A percentile compares a stretch with the other conserved stretches of the same genome.
These are phyloP conservation scores for Papiliotrema fonsecae DNA, from an alignment of 1,284 basidiomycete species.

Conservation along the genomic window DNA sequence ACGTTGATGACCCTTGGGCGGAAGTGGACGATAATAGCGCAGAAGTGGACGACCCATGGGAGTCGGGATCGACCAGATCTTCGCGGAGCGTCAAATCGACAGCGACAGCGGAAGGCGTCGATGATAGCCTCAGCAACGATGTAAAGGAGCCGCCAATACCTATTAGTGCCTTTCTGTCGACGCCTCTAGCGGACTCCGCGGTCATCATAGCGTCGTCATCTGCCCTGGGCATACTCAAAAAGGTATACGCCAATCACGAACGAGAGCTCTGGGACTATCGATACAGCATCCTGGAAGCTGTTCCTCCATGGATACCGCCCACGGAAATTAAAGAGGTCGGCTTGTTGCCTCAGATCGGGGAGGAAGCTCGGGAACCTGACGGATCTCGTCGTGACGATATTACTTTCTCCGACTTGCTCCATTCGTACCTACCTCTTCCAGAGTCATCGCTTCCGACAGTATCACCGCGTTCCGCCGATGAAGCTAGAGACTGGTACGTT, in stretches of 20 bases:
- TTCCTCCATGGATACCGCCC: conserved; percentile 69
- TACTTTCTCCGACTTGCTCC: not conserved
- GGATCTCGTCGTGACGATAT: not conserved
- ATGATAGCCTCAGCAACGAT: not conserved
- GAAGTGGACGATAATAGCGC: conserved; percentile 13
- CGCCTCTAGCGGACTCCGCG: conserved; percentile 58
- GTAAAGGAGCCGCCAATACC: conserved; percentile 50
- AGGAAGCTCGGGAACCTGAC: conserved; percentile 49
- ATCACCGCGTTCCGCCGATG: conserved; percentile 17
- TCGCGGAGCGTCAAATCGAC: not conserved
- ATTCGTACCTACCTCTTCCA: too few species aligned
- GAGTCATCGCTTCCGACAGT: not conserved
- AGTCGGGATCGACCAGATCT: conserved; percentile 20
- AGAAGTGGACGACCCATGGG: conserved; percentile 29
- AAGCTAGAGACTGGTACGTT: conserved; percentile 70
- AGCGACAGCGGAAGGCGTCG: not conserved
- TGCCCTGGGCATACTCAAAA: conserved; percentile 57
- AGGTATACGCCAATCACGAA: conserved; percentile 59
- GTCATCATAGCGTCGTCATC: conserved; percentile 62
- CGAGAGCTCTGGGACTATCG: conserved; percentile 63
- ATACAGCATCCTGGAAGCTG: conserved; percentile 61
- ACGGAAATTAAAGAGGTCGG: conserved; percentile 53
- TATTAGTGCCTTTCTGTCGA: conserved; percentile 61
- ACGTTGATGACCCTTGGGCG: conserved; percentile 68
- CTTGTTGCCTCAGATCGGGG: conserved; percentile 62